Percentiles rank a stretch among this genome's conserved stretches.
Conservation (phyloP, 768 basidiomycete species). For the Pulveroboletus sp. region DNA sequence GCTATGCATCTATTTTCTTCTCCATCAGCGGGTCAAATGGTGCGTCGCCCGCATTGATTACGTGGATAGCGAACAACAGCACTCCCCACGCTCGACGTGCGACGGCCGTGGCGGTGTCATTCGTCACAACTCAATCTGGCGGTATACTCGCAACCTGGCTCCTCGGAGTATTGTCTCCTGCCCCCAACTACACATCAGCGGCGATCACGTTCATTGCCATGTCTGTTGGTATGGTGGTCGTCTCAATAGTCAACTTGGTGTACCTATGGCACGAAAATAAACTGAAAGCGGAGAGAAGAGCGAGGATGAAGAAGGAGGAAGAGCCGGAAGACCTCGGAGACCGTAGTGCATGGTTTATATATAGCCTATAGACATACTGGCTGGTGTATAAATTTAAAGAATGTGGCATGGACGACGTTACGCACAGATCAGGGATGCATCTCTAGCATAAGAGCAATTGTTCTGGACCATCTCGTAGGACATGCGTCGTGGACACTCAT, state of each 20-base stretch:
- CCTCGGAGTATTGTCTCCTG: conserved; percentile 44
- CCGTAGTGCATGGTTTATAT: conserved; percentile 52
- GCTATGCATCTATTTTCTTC: conserved; percentile 57
- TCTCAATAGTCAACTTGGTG: conserved; percentile 35
- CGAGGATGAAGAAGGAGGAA: conserved; percentile 27
- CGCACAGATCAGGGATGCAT: too few species aligned
- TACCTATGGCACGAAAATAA: conserved; percentile 44
- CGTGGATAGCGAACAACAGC: conserved; percentile 62
- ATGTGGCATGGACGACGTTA: not conserved
- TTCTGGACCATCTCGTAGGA: too few species aligned
- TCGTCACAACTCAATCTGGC: conserved; percentile 47
- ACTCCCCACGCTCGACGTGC: conserved; percentile 54
- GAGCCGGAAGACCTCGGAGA: conserved; percentile 46
- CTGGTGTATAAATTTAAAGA: not conserved
- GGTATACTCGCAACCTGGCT: conserved; percentile 63
- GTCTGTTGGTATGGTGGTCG: conserved; percentile 38
- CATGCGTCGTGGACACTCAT: too few species aligned
- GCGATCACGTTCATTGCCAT: conserved; percentile 35
- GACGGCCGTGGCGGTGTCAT: conserved; percentile 49
- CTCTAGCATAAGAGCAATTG: too few species aligned
- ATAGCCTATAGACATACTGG: conserved; percentile 35
- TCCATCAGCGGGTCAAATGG: conserved; percentile 49
- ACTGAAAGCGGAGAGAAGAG: conserved; percentile 39
- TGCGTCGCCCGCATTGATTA: conserved; percentile 47
- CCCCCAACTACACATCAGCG: conserved; percentile 46